phyloP scores from a whole-genome alignment of 2,329 filamentous ascomycete species.

The Chaetomium sp. region DNA sequence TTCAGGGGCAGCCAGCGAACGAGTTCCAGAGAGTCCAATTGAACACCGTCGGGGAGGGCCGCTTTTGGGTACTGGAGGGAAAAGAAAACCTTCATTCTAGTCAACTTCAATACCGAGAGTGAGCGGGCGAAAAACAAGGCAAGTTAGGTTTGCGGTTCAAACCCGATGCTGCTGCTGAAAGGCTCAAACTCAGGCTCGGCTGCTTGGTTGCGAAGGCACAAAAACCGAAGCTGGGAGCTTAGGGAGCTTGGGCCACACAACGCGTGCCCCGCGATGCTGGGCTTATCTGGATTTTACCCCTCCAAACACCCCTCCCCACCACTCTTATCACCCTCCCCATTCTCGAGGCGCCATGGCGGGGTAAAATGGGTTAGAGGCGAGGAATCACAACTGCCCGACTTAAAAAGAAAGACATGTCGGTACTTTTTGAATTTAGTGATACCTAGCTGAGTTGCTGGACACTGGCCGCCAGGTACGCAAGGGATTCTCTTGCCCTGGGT shows the following conservation, averaged over 20 bases:
- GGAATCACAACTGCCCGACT: neutral
- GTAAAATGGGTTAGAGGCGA: neutral
- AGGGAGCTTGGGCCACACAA: constrained; percentile 22
- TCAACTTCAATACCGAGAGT: neutral
- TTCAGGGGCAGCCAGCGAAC: neutral
- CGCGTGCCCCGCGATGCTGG: constrained; percentile 20
- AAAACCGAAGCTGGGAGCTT: neutral
- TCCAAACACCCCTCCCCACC: neutral
- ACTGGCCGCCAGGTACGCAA: no score
- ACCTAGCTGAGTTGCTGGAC: no score
- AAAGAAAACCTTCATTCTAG: neutral
- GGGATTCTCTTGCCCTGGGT: neutral
- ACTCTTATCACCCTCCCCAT: constrained; percentile 6
- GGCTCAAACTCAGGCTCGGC: neutral
- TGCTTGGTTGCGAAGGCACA: neutral
- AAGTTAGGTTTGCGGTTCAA: neutral
- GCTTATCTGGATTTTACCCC: constrained; percentile 23
- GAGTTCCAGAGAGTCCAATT: no score
- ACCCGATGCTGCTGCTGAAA: neutral
- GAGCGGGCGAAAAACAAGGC: neutral
- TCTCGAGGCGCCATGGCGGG: constrained; percentile 3
- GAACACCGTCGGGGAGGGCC: no score
- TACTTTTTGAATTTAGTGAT: neutral
- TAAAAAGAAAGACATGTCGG: neutral
- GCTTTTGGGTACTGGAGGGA: neutral